Base-by-base conservation (phyloP, 1,284 basidiomycete species). In the Psilocybe mexicana region DNA sequence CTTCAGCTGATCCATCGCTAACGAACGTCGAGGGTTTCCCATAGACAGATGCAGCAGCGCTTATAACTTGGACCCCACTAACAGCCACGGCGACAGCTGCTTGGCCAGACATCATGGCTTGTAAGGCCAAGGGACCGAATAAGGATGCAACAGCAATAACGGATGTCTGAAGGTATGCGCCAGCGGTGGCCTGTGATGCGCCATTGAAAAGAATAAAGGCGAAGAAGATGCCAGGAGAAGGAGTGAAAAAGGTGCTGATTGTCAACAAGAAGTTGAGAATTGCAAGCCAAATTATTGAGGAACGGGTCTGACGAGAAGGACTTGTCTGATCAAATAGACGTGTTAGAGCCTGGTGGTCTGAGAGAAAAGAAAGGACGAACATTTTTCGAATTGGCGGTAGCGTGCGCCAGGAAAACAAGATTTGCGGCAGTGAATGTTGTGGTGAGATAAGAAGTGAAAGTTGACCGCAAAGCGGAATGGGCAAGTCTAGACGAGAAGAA, bases 81-180 rank as follows among this genome's bases (percentile, higher is more conserved):
- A 93, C 84, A 2, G 80, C 84, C 4, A 93, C 88, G 0, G 85
- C 91, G 0, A 92, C 82, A 0, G 87, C 87, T 3, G 88, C 90
- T 67, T 93, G 90, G 6, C 91, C 90, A 1, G 89, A 81, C 78
- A 92, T 82, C 67, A 87, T 76, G 6, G 84, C 75, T 70, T 91
- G 89, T 59, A 93, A 80, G 6, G 84, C 84, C 10, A 77, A 68
- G 6, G 84, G 80, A 0, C 90, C 90, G 57, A 92, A 90, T 12
- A 89, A 73, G 0, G 91, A 87, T 4, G 88, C 89, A 28, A 88
- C 79, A 0, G 86, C 88, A 36, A 87, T 80, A 48, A 87, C 76
- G 10, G 90, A 82, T 0, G 85, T 87, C 63, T 86, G 87, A 12
- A 92, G 77, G 67, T 88, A 92, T 6, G 85, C 81, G 0, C 85